phyloP scores from a whole-genome alignment of 2,329 filamentous ascomycete species.

The Cyanodermella asteris region DNA sequence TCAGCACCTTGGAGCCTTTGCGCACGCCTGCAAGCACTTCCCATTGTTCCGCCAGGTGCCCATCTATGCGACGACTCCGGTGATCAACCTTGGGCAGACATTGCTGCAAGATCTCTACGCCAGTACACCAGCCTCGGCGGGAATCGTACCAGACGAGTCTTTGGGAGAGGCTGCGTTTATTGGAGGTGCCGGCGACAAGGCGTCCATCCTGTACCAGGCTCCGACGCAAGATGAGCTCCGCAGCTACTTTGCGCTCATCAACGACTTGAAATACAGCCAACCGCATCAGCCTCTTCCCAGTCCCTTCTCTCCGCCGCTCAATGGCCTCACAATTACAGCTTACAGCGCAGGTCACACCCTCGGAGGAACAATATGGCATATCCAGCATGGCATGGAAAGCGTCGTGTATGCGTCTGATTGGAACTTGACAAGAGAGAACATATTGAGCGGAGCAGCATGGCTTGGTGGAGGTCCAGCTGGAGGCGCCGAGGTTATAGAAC shows the following conservation, averaged over 20 bases:
- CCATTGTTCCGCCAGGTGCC: constrained; percentile 81
- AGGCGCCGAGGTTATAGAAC: constrained; percentile 79
- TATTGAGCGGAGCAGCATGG: constrained; percentile 84
- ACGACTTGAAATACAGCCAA: constrained; percentile 89
- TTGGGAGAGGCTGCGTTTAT: constrained; percentile 37
- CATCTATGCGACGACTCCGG: constrained; percentile 80
- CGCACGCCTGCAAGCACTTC: constrained; percentile 92
- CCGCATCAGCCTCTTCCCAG: constrained; percentile 77
- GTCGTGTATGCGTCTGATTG: constrained; percentile 96
- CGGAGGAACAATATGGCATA: constrained; percentile 96
- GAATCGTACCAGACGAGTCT: constrained; percentile 51
- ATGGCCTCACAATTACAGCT: constrained; percentile 81
- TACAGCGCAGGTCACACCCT: constrained; percentile 93
- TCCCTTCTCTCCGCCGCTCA: constrained; percentile 69
- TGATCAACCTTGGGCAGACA: constrained; percentile 80
- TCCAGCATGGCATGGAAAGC: constrained; percentile 88
- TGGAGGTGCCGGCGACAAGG: constrained; percentile 19
- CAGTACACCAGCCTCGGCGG: constrained; percentile 70
- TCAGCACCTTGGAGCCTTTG: constrained; percentile 78
- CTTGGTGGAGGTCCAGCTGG: constrained; percentile 60
- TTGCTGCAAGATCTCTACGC: constrained; percentile 81
- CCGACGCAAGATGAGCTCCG: constrained; percentile 78
- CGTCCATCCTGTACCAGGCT: constrained; percentile 37
- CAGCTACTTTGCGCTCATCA: constrained; percentile 73
- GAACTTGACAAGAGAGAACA: constrained; percentile 94